Conservation (phyloP, 345 rosid species). For the Citrus trifoliata region DNA sequence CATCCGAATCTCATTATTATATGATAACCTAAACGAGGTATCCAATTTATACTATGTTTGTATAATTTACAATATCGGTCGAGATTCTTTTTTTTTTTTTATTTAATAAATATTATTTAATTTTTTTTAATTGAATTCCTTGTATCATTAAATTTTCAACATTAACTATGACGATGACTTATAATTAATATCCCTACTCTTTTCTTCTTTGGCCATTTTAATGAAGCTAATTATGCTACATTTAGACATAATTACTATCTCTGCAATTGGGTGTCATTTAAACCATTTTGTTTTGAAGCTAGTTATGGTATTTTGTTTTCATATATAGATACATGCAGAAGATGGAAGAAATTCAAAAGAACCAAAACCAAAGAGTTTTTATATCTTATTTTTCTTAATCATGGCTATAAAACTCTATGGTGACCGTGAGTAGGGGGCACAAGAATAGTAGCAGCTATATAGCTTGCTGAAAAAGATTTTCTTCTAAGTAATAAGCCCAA, state of each 20-base stretch:
- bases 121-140: neutral
- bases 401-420: too few species aligned
- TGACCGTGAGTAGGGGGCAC: too few species aligned
- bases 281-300: constrained; percentile 4
- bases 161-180: neutral
- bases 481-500: too few species aligned
- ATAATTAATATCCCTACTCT: neutral
- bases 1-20: neutral
- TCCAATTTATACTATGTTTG: neutral
- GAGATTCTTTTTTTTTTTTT: neutral
- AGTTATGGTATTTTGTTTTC: neutral
- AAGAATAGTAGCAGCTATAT: too few species aligned
- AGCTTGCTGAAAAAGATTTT: too few species aligned
- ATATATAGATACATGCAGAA: neutral
- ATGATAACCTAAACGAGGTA: neutral
- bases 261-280: neutral
- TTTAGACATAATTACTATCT: neutral
- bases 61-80: neutral
- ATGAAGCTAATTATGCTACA: neutral
- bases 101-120: too few species aligned
- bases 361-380: too few species aligned
- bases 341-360: neutral
- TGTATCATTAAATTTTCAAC: neutral
- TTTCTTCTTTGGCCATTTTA: neutral
- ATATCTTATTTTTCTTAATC: too few species aligned